Base-by-base conservation (phyloP, 1,284 basidiomycete genomes). In the Sanghuangporus sanghuang region DNA sequence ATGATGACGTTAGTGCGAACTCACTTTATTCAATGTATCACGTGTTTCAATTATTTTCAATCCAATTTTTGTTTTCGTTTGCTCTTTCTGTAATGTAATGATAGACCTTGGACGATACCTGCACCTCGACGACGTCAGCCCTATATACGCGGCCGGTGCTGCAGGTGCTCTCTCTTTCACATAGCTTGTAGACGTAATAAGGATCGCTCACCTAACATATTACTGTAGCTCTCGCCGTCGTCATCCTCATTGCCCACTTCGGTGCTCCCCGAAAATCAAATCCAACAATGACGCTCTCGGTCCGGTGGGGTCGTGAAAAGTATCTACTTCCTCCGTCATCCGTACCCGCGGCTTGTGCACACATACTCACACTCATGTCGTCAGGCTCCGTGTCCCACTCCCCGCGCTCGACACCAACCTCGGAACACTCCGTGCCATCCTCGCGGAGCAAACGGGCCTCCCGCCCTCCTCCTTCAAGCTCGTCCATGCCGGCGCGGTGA, bases 401-500 rank as follows among this genome's bases (percentile, higher is more conserved):
- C 88, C 89, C 5, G 74, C 81, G 0, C 80, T 77, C 36, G 72
- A 81, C 65, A 81, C 86, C 0, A 80, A 79, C 18, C 79, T 92
- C 59, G 76, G 76, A 42, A 75, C 74, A 23, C 73, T 92, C 62
- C 81, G 88, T 42, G 67, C 77, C 12, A 74, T 79, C 39, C 74
- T 92, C 66, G 83, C 88, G 1, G 81, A 85, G 7, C 83, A 85
- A 71, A 90, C 87, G 2, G 84, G 85, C 62, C 79, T 92, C 6
- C 80, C 84, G 0, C 72, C 73, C 42, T 68, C 79, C 68, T 80
- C 81, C n/a, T 90, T 92, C 80, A 90, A 91, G 71, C 81, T 93
- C 72, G 82, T 93, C 63, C 86, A 90, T 72, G 82, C 86, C 48
- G 90, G 91, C 50, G 90, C 88, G 5, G 79, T 93, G 70, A 87